Evolutionary conservation across 1,284 basidiomycete genomes (phyloP), one percentile per base, ranked within the genome.

Genomic region (Boletus sp.): DNA sequence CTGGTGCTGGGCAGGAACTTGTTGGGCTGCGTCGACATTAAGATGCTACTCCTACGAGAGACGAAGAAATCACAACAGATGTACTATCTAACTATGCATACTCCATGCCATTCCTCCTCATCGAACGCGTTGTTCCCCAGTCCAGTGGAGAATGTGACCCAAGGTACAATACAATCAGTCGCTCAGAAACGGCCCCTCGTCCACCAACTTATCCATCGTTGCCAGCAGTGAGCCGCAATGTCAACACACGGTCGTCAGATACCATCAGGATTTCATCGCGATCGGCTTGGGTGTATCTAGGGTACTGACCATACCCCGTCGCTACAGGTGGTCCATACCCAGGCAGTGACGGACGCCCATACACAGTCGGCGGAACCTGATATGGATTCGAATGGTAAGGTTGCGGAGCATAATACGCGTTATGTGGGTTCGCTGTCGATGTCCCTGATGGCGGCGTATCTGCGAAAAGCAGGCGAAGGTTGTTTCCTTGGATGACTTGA

Each of bases 401-500:
- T 35, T 60, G 62, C n/a, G 57, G 32, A 13, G 49, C 45, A 46
- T 70, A 67, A 36, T 71, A 66, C 34, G 66, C 60, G 51, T 68
- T 66, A 16, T 66, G 64, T 19, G 49, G 63, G 53, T 56, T 65
- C 20, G 64, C 61, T 16, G 70, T 68, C 57, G 81, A 78, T 8
- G 77, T 78, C 29, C 83, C 76, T n/a, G 93, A 92, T 2, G 94
- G 86, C 0, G 94, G 93, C 7, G 91, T 90, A 67, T 99, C 95
- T 44, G 94, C 90, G 63, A 97, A 99, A 25, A 99, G 73, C 49
- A 94, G 81, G 12, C 89, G 85, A 27, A 96, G 76, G 66, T 92
- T 91, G 59, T 84, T 85, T 48, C 92, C 92, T 55, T 95, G 93
- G 52, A 99, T 96, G 60, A 99, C 90, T 73, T 99, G 96, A 22